Conservation (phyloP, 768 basidiomycete genomes). For the Pisolithus marmoratus region DNA sequence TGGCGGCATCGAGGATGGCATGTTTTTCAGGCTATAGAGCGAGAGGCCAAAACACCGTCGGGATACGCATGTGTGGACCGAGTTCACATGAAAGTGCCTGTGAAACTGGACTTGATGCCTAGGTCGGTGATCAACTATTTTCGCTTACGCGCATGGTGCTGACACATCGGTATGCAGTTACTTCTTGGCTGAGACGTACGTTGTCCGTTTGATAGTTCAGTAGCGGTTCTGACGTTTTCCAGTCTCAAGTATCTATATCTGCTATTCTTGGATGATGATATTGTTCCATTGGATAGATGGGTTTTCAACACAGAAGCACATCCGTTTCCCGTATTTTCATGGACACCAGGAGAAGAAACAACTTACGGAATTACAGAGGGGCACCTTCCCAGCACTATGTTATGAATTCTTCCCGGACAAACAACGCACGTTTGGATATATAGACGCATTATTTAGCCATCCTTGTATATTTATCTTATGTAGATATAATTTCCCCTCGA, state of each 20-base stretch:
- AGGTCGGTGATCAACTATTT: conserved; percentile 40
- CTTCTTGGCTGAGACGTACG: conserved; percentile 31
- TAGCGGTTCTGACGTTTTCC: not conserved
- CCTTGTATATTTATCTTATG: too few species aligned
- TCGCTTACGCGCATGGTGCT: not conserved
- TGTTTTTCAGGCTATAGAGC: conserved; percentile 63
- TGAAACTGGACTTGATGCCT: conserved; percentile 59
- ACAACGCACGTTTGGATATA: too few species aligned
- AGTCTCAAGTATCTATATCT: conserved; percentile 23
- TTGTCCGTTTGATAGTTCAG: not conserved
- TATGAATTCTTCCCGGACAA: too few species aligned
- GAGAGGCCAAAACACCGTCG: conserved; percentile 46
- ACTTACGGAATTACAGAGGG: conserved; percentile 8
- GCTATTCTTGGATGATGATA: conserved; percentile 25
- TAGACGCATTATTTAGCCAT: too few species aligned
- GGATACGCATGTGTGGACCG: conserved; percentile 58
- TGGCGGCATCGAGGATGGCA: conserved; percentile 73
- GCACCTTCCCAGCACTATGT: too few species aligned
- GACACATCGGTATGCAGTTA: conserved; percentile 27
- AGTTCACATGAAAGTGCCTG: conserved; percentile 40
- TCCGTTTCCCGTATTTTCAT: conserved; percentile 28
- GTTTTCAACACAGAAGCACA: conserved; percentile 40
- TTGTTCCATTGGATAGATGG: conserved; percentile 29
- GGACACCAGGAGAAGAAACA: conserved; percentile 18
- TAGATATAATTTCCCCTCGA: too few species aligned